Evolutionary conservation across 2,329 filamentous ascomycete species (phyloP).

Genomic region (Penicillium vulpinum): DNA sequence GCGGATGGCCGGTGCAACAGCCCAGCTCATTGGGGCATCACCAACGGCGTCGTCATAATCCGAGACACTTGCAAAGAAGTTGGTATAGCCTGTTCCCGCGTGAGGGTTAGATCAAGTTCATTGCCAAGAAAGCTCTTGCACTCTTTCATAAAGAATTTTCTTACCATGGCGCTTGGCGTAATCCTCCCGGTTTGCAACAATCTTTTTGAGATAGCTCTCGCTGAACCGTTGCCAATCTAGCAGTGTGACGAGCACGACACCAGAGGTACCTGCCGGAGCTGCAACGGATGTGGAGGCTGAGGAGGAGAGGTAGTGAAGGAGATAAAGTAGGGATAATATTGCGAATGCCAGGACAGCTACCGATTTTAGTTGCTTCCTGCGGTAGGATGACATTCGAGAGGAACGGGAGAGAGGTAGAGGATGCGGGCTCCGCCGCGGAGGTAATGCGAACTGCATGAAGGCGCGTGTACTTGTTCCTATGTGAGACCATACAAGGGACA

Average conservation of each 20-base stretch:
- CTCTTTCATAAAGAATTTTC: constrained; percentile 18
- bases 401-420: constrained; percentile 67
- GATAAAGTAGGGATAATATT: constrained; percentile 60
- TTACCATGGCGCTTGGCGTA: constrained; percentile 87
- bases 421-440: constrained; percentile 78
- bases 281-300: constrained; percentile 28
- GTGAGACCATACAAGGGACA: constrained; percentile 14
- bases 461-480: constrained; percentile 20
- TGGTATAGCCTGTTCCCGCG: constrained; percentile 68
- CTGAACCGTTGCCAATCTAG: constrained; percentile 68
- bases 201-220: constrained; percentile 66
- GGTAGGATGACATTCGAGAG: constrained; percentile 42
- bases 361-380: constrained; percentile 64
- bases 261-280: constrained; percentile 40
- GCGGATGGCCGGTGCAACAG: constrained; percentile 78
- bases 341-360: constrained; percentile 57
- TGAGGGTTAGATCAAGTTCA: not conserved
- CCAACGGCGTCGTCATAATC: constrained; percentile 62
- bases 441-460: constrained; percentile 87
- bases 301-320: constrained; percentile 52
- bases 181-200: constrained; percentile 77
- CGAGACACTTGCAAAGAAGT: constrained; percentile 74
- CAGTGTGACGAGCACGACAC: constrained; percentile 79
- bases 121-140: not conserved
- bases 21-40: constrained; percentile 49